A percentile compares a stretch with the other conserved stretches of the same genome.
phyloP scores from a whole-genome alignment of 257 asterid genomes.

The Leptodermis oblonga region DNA sequence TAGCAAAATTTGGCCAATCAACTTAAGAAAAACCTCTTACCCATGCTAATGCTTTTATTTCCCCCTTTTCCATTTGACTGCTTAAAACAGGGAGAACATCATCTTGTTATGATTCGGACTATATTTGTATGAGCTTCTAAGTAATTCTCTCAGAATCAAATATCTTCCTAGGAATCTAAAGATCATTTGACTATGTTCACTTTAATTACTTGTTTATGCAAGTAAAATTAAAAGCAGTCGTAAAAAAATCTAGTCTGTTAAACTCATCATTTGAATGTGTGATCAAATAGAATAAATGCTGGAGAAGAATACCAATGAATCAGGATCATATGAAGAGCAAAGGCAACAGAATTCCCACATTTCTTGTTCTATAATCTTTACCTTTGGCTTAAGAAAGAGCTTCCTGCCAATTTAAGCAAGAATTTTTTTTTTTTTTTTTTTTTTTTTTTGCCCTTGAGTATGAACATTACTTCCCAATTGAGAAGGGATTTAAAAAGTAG shows the following conservation, averaged over 20 bases:
- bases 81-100: not conserved
- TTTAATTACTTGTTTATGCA: not conserved
- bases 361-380: not conserved
- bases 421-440: not conserved
- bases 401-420: not conserved
- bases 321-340: not conserved
- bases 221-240: not conserved
- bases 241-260: not conserved
- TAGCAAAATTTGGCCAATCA: no score
- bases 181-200: not conserved
- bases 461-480: not conserved
- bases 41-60: not conserved
- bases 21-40: not conserved
- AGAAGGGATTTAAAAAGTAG: not conserved
- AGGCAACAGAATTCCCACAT: not conserved
- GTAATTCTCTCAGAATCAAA: conserved; percentile 1
- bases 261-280: not conserved
- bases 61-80: not conserved
- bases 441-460: not conserved
- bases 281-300: not conserved
- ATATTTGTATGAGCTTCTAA: not conserved
- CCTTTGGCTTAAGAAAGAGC: not conserved
- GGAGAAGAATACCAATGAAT: not conserved
- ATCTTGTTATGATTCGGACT: not conserved
- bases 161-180: no score